Conservation (phyloP, 1,139 yeast species). For the Pichia sp. region DNA sequence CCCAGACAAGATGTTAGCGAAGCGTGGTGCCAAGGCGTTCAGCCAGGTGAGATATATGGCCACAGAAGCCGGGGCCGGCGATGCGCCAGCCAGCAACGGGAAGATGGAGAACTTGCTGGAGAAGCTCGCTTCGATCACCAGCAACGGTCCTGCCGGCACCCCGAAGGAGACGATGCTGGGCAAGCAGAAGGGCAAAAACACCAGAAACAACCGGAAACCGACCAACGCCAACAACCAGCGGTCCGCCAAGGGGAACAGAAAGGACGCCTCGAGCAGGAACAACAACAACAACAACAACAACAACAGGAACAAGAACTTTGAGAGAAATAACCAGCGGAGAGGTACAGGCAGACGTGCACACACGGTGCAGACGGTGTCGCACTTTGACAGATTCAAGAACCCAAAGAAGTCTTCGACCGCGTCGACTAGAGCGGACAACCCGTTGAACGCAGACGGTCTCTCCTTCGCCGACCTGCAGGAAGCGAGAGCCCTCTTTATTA, state of each 20-base stretch:
- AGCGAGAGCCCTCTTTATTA: slow-evolving; percentile 15
- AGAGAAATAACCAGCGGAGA: slow-evolving; percentile 1
- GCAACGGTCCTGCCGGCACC: background rate
- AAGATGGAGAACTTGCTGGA: slow-evolving; percentile 9
- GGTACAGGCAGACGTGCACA: background rate
- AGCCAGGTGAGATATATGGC: slow-evolving; percentile 12
- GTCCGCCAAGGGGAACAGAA: background rate
- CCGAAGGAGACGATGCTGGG: background rate
- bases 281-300: background rate
- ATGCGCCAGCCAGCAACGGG: background rate
- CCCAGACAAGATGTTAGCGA: slow-evolving; percentile 6
- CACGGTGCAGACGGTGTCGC: slow-evolving; percentile 17
- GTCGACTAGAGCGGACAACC: background rate
- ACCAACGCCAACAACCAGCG: background rate
- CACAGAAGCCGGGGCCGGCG: slow-evolving; percentile 5
- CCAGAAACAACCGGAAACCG: background rate
- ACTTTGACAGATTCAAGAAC: slow-evolving; percentile 18
- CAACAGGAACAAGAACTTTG: background rate
- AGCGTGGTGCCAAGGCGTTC: background rate
- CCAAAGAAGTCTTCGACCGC: slow-evolving; percentile 1
- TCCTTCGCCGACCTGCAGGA: slow-evolving; percentile 16
- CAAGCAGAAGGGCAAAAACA: background rate
- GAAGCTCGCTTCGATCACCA: slow-evolving; percentile 13
- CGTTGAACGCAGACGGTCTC: slow-evolving; percentile 15
- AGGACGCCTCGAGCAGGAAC: background rate